A percentile compares a stretch with the other conserved stretches of the same genome.
These are phyloP conservation scores for Alternaria brassicae DNA, from an alignment of 2,329 filamentous ascomycete species.

Conservation along the genomic window DNA sequence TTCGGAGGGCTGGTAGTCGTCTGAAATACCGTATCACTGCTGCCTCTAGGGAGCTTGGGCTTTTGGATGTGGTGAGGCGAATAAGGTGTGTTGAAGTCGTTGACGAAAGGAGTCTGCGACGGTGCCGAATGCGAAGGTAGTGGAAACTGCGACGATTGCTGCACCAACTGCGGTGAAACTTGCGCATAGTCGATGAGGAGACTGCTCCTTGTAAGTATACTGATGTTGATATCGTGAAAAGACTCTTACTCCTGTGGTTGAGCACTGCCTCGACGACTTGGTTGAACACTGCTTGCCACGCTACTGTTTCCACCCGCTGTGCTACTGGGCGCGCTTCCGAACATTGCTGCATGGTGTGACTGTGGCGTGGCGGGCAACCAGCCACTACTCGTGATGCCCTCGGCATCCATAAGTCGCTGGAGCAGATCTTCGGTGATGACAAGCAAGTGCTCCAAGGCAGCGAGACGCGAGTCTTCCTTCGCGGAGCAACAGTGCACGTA, in stretches of 20 bases:
- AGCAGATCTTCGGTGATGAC: slow-evolving; percentile 48
- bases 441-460: slow-evolving; percentile 45
- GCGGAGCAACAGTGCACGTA: slow-evolving; percentile 46
- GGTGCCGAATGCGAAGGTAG: background rate
- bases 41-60: slow-evolving; percentile 26
- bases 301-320: slow-evolving; percentile 32
- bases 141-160: slow-evolving; percentile 6
- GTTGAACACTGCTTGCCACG: slow-evolving; percentile 23
- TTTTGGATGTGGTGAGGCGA: slow-evolving; percentile 32
- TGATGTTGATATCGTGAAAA: background rate
- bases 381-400: slow-evolving; percentile 46
- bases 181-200: slow-evolving; percentile 12
- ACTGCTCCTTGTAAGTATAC: slow-evolving; percentile 3
- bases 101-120: slow-evolving; percentile 17
- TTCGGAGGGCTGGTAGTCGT: slow-evolving; percentile 16
- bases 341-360: slow-evolving; percentile 40
- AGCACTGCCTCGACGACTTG: slow-evolving; percentile 37
- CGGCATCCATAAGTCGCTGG: slow-evolving; percentile 40
- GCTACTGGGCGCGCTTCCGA: slow-evolving; percentile 27
- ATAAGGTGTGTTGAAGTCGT: slow-evolving; percentile 29
- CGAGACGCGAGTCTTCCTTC: slow-evolving; percentile 40
- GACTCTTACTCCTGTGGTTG: slow-evolving; percentile 36
- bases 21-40: slow-evolving; percentile 33
- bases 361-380: slow-evolving; percentile 47
- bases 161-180: slow-evolving; percentile 6